A percentile compares a stretch with the other conserved stretches of the same genome.
phyloP scores from a whole-genome alignment of 352 stramenopile genomes.

The Phytophthora pseudosyringae region DNA sequence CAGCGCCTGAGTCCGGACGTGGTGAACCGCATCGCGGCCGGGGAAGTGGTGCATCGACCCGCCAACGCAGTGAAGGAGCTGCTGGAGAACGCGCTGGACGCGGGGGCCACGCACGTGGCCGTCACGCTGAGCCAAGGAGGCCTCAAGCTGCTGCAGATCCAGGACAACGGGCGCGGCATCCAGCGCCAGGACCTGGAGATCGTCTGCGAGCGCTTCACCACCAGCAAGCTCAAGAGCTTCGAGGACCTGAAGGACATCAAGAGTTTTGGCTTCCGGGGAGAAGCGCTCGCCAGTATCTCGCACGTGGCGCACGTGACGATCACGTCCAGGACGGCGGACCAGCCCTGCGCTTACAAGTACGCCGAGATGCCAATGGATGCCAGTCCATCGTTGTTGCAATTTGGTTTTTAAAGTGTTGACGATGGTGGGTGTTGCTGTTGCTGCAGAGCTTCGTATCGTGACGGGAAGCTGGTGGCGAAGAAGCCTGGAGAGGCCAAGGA shows the following conservation, averaged over 20 bases:
- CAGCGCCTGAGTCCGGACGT: constrained; percentile 90
- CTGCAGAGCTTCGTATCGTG: constrained; percentile 89
- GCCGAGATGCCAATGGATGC: constrained; percentile 14
- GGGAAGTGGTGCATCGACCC: constrained; percentile 97
- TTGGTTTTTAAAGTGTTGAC: not conserved
- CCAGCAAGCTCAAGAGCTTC: constrained; percentile 95
- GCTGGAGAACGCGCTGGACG: constrained; percentile 99
- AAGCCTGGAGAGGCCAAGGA: constrained; percentile 66
- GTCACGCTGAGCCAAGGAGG: constrained; percentile 87
- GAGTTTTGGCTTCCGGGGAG: constrained; percentile 99
- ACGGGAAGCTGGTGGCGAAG: constrained; percentile 89
- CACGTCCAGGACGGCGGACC: constrained; percentile 80
- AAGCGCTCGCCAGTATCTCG: constrained; percentile 98
- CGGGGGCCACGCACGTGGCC: constrained; percentile 86
- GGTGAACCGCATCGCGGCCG: constrained; percentile 95
- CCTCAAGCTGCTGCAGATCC: constrained; percentile 94
- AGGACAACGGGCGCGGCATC: constrained; percentile 96
- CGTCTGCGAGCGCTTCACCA: constrained; percentile 98
- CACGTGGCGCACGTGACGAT: constrained; percentile 95
- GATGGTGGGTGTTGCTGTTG: not conserved
- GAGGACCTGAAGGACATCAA: constrained; percentile 95
- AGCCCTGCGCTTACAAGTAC: constrained; percentile 87
- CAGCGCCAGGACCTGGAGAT: constrained; percentile 92
- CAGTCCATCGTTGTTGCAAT: not conserved
- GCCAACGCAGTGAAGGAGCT: constrained; percentile 97